Base-by-base conservation (phyloP, 495 filamentous ascomycete genomes). In the Neurospora cerealis region DNA sequence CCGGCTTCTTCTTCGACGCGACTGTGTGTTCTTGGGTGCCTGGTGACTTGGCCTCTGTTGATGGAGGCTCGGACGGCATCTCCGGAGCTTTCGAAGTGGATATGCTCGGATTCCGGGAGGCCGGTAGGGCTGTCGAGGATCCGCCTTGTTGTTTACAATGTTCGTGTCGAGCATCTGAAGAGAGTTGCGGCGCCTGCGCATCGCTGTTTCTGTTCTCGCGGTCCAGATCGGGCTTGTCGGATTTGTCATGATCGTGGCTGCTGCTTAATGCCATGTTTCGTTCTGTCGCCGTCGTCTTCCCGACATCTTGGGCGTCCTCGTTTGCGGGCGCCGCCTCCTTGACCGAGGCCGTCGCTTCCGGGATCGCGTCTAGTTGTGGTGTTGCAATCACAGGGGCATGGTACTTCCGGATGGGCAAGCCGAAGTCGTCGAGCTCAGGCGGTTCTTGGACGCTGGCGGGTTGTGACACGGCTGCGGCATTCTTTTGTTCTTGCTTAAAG, bases 341-440 rank as follows among this genome's bases (percentile, higher is more conserved):
- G 70, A 19, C 39, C 10, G 44, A 44, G 38, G 28, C 9, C 32
- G 73, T 41, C 32, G 60, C 42, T 44, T 38, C 71, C 46, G 36
- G 74, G 32, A 39, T 74, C 73, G n/a, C 41, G 69, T 36, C 37
- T 62, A 11, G 60, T 21, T 4, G 70, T 69, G 34, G 39, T 70
- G 15, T 66, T 34, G 28, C 60, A 34, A 28, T 41, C 4, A 72
- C 42, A 69, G 76, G 74, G 28, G 76, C 74, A 39, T 73, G 79
- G 44, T 80, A 80, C 74, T 85, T 85, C 77, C 77, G 80, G 40
- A 88, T 82, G 54, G 86, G 87, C 70, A 89, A 79, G 34, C 87
- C 87, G 77, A 89, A 89, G 62, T 89, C 87, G 78, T 89, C 88
- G 28, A 83, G 71, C 75, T 89, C 84, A 28, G 78, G 78, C 71